A percentile compares a stretch with the other conserved stretches of the same genome.
Conservation (phyloP, 805 yeast species). For the Wickerhamomyces queroliae region DNA sequence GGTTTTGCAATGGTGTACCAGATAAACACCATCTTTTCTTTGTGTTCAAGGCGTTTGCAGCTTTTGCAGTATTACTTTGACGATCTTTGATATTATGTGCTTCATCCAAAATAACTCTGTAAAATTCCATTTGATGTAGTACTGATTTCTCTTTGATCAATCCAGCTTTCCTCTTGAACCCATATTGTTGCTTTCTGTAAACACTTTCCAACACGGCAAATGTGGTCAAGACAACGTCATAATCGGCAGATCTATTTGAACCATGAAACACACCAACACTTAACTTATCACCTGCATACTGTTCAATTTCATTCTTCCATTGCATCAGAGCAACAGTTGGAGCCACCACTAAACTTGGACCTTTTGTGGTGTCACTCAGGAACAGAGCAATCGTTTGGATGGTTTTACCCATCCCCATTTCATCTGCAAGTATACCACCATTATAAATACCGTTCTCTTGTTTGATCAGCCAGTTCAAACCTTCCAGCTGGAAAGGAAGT, state of each 20-base stretch:
- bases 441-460: constrained; percentile 76
- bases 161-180: constrained; percentile 70
- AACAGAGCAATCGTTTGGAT: constrained; percentile 91
- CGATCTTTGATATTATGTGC: constrained; percentile 97
- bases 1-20: constrained; percentile 94
- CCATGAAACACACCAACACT: constrained; percentile 81
- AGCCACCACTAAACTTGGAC: constrained; percentile 87
- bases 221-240: constrained; percentile 85
- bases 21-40: constrained; percentile 85
- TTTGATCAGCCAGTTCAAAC: constrained; percentile 78
- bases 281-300: constrained; percentile 69
- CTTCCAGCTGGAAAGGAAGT: constrained; percentile 91
- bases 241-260: constrained; percentile 59
- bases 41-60: constrained; percentile 71
- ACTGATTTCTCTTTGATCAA: constrained; percentile 69
- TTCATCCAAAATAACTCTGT: constrained; percentile 88
- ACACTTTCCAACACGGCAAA: constrained; percentile 89
- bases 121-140: constrained; percentile 68
- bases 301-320: constrained; percentile 90
- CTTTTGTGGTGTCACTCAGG: constrained; percentile 56
- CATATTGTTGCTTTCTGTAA: constrained; percentile 75
- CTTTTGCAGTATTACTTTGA: constrained; percentile 87
- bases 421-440: constrained; percentile 96
- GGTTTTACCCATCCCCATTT: constrained; percentile 99
- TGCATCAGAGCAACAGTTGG: constrained; percentile 99